Base-by-base conservation (phyloP, 2,329 filamentous ascomycete species). In the Xylaria sp. region DNA sequence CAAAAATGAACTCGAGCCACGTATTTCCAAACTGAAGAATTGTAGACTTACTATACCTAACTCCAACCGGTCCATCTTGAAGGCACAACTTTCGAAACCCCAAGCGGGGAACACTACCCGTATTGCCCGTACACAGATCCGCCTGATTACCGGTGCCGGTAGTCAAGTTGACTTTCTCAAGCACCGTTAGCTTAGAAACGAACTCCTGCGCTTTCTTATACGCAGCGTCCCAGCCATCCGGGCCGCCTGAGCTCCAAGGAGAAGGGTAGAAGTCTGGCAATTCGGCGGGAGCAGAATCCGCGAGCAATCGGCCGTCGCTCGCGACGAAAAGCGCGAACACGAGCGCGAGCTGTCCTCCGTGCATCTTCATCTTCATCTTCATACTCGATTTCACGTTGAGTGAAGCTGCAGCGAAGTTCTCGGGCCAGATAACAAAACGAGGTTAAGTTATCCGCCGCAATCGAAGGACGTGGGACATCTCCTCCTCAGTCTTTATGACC, bases 161-260 rank as follows among this genome's bases (percentile, higher is more conserved):
- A 4, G 91, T 93, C 69, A 94, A 78, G 76, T 93, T 93, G 75
- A 93, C 89, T 79, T 93, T 93, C 79, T 93, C 91, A 4, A 87
- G 81, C 59, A 93, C 81, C 1, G 91, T 93, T 76, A 94, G 82
- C 72, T 89, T 84, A 36, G 85, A 85, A 21, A 93, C 90, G 69
- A 93, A 91, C 7, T 85, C 85, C 51, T 85, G 84, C 0, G 91
- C 91, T 75, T 89, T 89, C 12, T 81, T 79, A 75, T 92, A 90
- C 12, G 91, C 90, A 19, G 84, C 83, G 6, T 83, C 84, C 90
- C 91, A 93, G 42, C 74, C 77, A 12, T 71, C 73, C 8, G 73
- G 71, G 2, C 73, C 74, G 7, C 74, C 73, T 1, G 68, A 48
- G 3, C 69, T 69, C 73, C 74, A 77, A 1, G 75, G 75, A 53